phyloP scores from a whole-genome alignment of 2,329 filamentous ascomycete species.

The Bipolaris victoriae region DNA sequence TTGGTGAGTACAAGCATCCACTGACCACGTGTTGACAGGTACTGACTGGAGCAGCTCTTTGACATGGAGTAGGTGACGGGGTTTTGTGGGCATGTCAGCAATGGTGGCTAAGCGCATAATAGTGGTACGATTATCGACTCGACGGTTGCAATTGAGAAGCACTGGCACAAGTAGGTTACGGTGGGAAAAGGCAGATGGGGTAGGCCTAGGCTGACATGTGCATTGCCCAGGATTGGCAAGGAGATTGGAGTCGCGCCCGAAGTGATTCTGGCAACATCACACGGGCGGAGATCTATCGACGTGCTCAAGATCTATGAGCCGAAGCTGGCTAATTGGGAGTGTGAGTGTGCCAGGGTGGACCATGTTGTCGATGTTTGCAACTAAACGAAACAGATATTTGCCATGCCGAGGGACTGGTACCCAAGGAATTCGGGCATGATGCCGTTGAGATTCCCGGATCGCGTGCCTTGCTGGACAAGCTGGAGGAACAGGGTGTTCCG shows the following conservation, averaged over 20 bases:
- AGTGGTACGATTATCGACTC: slow-evolving; percentile 84
- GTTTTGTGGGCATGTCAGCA: background rate
- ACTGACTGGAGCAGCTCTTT: slow-evolving; percentile 37
- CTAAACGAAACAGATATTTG: slow-evolving; percentile 68
- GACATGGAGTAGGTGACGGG: slow-evolving; percentile 42
- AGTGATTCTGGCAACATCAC: slow-evolving; percentile 86
- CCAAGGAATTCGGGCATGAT: slow-evolving; percentile 75
- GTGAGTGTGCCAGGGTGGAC: slow-evolving; percentile 60
- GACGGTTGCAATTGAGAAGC: slow-evolving; percentile 75
- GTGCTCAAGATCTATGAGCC: slow-evolving; percentile 79
- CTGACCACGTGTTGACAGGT: slow-evolving; percentile 2
- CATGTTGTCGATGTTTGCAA: background rate
- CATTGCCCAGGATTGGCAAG: slow-evolving; percentile 67
- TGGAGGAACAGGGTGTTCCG: slow-evolving; percentile 67
- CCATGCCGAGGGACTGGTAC: slow-evolving; percentile 77
- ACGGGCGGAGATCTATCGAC: slow-evolving; percentile 89
- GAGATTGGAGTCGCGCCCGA: slow-evolving; percentile 86
- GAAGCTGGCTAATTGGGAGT: slow-evolving; percentile 90
- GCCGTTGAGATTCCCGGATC: slow-evolving; percentile 87
- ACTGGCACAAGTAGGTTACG: slow-evolving; percentile 70
- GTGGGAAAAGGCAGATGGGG: background rate
- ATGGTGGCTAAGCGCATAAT: slow-evolving; percentile 11
- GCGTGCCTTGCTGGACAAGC: slow-evolving; percentile 68
- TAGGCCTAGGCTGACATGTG: slow-evolving; percentile 13
- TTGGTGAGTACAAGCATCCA: slow-evolving; percentile 41